phyloP scores from a whole-genome alignment of 345 rosid species.

The Dovyalis caffra region DNA sequence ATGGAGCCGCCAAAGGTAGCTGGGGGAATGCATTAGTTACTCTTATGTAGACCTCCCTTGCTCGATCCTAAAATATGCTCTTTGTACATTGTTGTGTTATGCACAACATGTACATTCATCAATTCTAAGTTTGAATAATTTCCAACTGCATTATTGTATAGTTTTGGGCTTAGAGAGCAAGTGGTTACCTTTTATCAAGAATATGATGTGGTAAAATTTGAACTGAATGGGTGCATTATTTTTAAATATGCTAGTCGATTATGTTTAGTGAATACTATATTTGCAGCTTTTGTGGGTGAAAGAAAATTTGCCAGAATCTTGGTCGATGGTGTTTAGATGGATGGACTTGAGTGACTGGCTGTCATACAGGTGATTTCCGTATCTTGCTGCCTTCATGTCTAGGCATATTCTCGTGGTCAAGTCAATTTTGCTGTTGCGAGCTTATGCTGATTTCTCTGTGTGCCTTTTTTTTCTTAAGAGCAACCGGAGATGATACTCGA shows the following conservation, averaged over 20 bases:
- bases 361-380: slow-evolving; percentile 62
- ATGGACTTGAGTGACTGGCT: slow-evolving; percentile 99
- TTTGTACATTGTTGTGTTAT: background rate
- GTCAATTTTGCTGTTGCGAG: slow-evolving; percentile 8
- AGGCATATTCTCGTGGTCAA: slow-evolving; percentile 6
- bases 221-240: background rate
- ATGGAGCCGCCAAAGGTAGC: slow-evolving; percentile 94
- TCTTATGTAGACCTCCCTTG: too few relatives aligned
- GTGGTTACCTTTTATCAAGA: background rate
- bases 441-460: background rate
- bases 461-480: slow-evolving; percentile 41
- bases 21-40: background rate
- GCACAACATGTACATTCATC: background rate
- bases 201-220: background rate
- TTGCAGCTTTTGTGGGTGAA: slow-evolving; percentile 97
- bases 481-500: slow-evolving; percentile 94
- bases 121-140: background rate
- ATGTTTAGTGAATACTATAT: background rate
- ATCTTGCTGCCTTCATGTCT: background rate
- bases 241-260: background rate
- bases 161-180: slow-evolving; percentile 5
- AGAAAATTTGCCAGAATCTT: slow-evolving; percentile 87
- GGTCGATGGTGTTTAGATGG: slow-evolving; percentile 96
- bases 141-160: background rate
- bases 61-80: background rate